Percentiles rank a stretch among this genome's conserved stretches.
phyloP scores from a whole-genome alignment of 2,329 filamentous ascomycete species.

The Talaromyces sp. region DNA sequence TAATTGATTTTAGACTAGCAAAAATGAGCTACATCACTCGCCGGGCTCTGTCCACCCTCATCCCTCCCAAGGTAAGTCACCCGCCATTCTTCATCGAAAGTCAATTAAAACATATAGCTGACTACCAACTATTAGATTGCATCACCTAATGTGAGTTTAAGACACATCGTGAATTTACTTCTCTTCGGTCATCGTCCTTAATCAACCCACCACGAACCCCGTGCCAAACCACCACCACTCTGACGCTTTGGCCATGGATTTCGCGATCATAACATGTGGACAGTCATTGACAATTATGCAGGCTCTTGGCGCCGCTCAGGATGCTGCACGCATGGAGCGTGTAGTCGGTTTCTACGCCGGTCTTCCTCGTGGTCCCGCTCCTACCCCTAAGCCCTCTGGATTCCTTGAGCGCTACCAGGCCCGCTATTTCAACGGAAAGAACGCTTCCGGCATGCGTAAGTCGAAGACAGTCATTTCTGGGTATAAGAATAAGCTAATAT shows the following conservation, averaged over 20 bases:
- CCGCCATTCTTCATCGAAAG: not conserved
- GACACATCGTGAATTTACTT: conserved; percentile 3
- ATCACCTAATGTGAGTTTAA: conserved; percentile 38
- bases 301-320: conserved; percentile 91
- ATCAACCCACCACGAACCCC: not conserved
- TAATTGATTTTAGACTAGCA: conserved; percentile 34
- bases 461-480: conserved; percentile 25
- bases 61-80: conserved; percentile 85
- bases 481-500: conserved; percentile 9
- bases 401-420: conserved; percentile 82
- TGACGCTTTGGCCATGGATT: not conserved
- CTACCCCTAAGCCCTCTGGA: conserved; percentile 76
- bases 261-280: not conserved
- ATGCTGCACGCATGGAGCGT: conserved; percentile 96
- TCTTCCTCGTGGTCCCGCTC: conserved; percentile 87
- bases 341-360: conserved; percentile 99
- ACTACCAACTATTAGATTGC: conserved; percentile 34
- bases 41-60: conserved; percentile 94
- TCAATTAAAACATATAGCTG: conserved; percentile 33
- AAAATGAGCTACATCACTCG: conserved; percentile 91
- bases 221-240: not conserved
- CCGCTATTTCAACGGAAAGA: conserved; percentile 84
- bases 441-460: conserved; percentile 83
- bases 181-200: not conserved
- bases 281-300: conserved; percentile 47